These are phyloP conservation scores for Coemansia sp. DNA, from an alignment of 192 early-diverging fungal genomes.

Conservation along the genomic window DNA sequence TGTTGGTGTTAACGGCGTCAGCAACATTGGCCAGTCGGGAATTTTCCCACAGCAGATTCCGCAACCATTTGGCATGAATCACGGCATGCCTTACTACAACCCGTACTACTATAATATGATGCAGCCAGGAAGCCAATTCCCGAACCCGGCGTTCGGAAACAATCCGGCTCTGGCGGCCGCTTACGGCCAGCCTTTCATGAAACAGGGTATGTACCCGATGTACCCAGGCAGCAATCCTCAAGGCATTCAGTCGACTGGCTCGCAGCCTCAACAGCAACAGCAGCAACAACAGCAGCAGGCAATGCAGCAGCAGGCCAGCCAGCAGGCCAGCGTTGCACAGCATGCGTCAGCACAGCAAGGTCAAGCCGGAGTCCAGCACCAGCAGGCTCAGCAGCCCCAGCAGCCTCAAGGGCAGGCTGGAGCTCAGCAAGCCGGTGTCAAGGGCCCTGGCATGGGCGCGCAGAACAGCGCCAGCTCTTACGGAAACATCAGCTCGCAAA, in stretches of 20 bases:
- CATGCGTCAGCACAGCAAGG: conserved; percentile 32
- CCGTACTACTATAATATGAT: conserved; percentile 71
- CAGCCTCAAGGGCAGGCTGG: conserved; percentile 26
- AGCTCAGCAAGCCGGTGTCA: conserved; percentile 36
- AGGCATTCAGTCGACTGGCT: conserved; percentile 29
- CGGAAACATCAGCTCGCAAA: conserved; percentile 49
- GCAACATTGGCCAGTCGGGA: conserved; percentile 47
- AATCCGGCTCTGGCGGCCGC: conserved; percentile 61
- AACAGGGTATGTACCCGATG: conserved; percentile 89
- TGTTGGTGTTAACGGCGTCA: conserved; percentile 57
- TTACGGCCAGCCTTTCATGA: conserved; percentile 89
- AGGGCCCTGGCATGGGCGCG: conserved; percentile 26
- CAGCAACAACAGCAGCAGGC: conserved; percentile 42
- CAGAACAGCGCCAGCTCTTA: conserved; percentile 35
- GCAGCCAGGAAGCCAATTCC: conserved; percentile 80
- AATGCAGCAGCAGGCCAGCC: conserved; percentile 24
- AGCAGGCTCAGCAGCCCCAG: conserved; percentile 22
- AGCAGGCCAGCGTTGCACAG: conserved; percentile 16
- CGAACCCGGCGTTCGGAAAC: conserved; percentile 71
- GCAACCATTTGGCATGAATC: conserved; percentile 59
- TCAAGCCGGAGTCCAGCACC: conserved; percentile 24
- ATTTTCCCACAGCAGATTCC: conserved; percentile 55
- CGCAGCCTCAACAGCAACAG: conserved; percentile 44
- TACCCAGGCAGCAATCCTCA: conserved; percentile 56
- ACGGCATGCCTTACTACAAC: conserved; percentile 76